Percentiles rank a stretch among this genome's conserved stretches.
Conservation (phyloP, 345 rosid genomes). For the Acer yangbiense region DNA sequence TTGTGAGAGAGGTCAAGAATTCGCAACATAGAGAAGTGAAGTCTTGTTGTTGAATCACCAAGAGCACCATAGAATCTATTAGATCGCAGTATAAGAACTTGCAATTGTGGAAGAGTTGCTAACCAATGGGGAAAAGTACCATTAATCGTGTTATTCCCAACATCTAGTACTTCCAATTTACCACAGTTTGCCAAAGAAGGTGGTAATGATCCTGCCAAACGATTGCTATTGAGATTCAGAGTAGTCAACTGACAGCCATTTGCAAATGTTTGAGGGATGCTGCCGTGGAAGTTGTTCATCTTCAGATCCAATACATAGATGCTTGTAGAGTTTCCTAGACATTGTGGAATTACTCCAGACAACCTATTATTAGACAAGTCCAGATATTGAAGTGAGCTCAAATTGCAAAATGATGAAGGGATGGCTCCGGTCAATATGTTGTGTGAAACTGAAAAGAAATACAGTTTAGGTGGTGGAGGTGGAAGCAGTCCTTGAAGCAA, state of each 20-base stretch:
- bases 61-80: slow-evolving; percentile 19
- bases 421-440: slow-evolving; percentile 20
- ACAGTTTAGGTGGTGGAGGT: too few species aligned
- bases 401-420: background rate
- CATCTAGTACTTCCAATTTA: slow-evolving; percentile 19
- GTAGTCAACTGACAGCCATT: background rate
- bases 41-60: background rate
- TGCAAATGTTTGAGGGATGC: slow-evolving; percentile 12
- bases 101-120: slow-evolving; percentile 14
- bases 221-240: slow-evolving; percentile 16
- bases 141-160: slow-evolving; percentile 20
- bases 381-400: background rate
- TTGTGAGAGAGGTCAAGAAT: background rate
- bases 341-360: slow-evolving; percentile 17
- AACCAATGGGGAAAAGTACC: slow-evolving; percentile 30
- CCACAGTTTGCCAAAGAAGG: slow-evolving; percentile 25
- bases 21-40: background rate
- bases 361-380: slow-evolving; percentile 20
- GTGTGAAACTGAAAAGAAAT: background rate
- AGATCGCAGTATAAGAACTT: slow-evolving; percentile 20
- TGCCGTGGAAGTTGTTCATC: slow-evolving; percentile 23
- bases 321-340: slow-evolving; percentile 1
- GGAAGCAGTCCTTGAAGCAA: too few species aligned
- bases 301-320: slow-evolving; percentile 12
- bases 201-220: slow-evolving; percentile 26